Evolutionary conservation across 2,329 filamentous ascomycete genomes (phyloP), one percentile per base, ranked within the genome.

Genomic region (Diaporthe longicolla): DNA sequence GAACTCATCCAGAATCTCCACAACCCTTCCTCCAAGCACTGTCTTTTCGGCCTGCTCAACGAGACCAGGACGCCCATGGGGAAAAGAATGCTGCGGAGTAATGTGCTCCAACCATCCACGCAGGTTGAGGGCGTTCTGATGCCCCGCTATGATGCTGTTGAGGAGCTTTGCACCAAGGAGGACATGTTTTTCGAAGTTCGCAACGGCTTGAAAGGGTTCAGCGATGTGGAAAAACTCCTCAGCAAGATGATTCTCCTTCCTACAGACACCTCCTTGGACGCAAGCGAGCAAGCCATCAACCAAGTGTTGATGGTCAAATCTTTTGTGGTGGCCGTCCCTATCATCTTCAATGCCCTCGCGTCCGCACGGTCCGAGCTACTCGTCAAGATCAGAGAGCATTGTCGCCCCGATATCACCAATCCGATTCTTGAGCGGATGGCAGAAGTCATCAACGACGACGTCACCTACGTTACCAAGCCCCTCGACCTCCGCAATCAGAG

Each of bases 1-100:
- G 97, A 99, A 81, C 88, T 99, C 8, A 93, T 98, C 35, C 95
- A 98, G 79, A 99, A 98, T 77, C 80, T 95, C 0, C 92, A 94
- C 17, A 92, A 93, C 77, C 80, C 91, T 0, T 95, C 93, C 77
- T 97, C 95, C 0, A 94, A 92, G 76, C 91, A 96, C 52, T 96
- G 93, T 76, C 85, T 99, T 0, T 96, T 95, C 76, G 95, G 95
- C 0, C 82, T 98, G 0, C 84, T 99, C 59, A 97, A 98, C 78
- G 89, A 95, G 76, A 98, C 95, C 0, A 81, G 90, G 26, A 98
- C 97, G 0, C 93, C 94, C 0, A 98, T 98, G 95, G 97, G 97
- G 4, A 88, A 91, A 7, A 90, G 97, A 66, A 88, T 98, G 76
- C 88, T 99, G 35, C 89, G 95, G 72, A 95, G 92, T 81, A 98